Percentiles rank a stretch among this genome's conserved stretches.
These are phyloP conservation scores for Keithomyces neogunnii DNA, from an alignment of 2,329 filamentous ascomycete genomes.

Conservation along the genomic window DNA sequence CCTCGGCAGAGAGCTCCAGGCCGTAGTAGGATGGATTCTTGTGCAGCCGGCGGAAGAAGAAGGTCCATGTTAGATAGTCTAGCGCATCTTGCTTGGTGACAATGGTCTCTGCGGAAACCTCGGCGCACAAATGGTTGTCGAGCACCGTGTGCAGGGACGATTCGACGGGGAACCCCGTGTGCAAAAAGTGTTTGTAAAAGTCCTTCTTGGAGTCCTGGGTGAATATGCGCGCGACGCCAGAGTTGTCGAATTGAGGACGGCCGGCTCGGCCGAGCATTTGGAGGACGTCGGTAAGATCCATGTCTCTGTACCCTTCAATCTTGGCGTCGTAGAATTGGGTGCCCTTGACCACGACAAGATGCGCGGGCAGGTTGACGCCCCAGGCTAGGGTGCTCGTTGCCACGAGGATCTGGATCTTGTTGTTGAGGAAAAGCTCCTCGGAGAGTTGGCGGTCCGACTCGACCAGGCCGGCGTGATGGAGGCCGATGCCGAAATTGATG, in stretches of 20 bases:
- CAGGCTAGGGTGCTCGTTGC: slow-evolving; percentile 94
- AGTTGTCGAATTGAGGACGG: slow-evolving; percentile 91
- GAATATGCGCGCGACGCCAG: slow-evolving; percentile 93
- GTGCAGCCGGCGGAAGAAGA: slow-evolving; percentile 94
- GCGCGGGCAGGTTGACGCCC: slow-evolving; percentile 96
- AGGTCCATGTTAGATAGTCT: slow-evolving; percentile 98
- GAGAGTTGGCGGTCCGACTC: slow-evolving; percentile 87
- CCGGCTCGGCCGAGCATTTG: slow-evolving; percentile 97
- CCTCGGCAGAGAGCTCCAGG: slow-evolving; percentile 83
- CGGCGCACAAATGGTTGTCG: slow-evolving; percentile 92
- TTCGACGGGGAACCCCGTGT: slow-evolving; percentile 96
- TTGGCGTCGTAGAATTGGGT: slow-evolving; percentile 98
- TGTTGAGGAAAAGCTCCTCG: slow-evolving; percentile 92
- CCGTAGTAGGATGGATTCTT: slow-evolving; percentile 99
- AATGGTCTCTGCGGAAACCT: slow-evolving; percentile 89
- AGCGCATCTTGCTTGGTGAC: slow-evolving; percentile 92
- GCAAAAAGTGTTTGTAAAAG: slow-evolving; percentile 98
- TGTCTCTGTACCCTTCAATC: slow-evolving; percentile 94
- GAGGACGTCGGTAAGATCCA: slow-evolving; percentile 95
- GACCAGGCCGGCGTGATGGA: slow-evolving; percentile 94
- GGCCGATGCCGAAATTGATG: slow-evolving; percentile 91
- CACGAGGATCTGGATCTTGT: slow-evolving; percentile 95
- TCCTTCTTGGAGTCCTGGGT: slow-evolving; percentile 97
- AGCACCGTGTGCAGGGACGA: slow-evolving; percentile 93
- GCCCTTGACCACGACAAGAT: slow-evolving; percentile 94